Evolutionary conservation across 345 rosid species (phyloP).

Genomic region (Heritiera fomes): DNA sequence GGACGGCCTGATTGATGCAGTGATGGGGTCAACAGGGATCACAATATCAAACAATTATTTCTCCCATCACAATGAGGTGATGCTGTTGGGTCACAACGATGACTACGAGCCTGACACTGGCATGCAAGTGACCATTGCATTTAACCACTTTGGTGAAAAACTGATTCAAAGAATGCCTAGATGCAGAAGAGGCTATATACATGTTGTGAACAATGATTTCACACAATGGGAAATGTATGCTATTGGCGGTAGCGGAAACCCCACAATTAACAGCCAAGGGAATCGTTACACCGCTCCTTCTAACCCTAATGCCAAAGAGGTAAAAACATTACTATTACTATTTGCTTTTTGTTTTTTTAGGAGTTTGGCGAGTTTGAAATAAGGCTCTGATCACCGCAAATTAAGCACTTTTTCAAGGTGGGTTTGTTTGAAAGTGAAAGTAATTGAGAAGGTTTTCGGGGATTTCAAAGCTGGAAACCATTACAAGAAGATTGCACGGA

Average conservation of each 20-base stretch:
- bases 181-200: conserved; percentile 87
- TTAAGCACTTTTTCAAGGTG: conserved; percentile 23
- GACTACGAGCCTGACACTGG: conserved; percentile 78
- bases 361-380: neutral
- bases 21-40: conserved; percentile 93
- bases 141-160: conserved; percentile 92
- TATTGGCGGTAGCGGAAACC: conserved; percentile 93
- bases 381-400: conserved; percentile 18
- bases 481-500: neutral
- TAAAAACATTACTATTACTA: conserved; percentile 19
- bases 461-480: conserved; percentile 13
- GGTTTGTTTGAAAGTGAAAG: conserved; percentile 15
- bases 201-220: conserved; percentile 92
- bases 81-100: conserved; percentile 94
- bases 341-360: neutral
- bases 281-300: conserved; percentile 89
- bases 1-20: conserved; percentile 92
- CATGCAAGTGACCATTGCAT: conserved; percentile 97
- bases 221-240: conserved; percentile 99
- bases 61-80: conserved; percentile 97
- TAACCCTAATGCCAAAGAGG: conserved; percentile 85
- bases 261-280: conserved; percentile 95
- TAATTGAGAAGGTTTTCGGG: neutral
- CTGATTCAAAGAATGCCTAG: conserved; percentile 93
- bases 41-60: conserved; percentile 91